Percentiles rank a stretch among this genome's conserved stretches.
phyloP scores from a whole-genome alignment of 768 basidiomycete genomes.

The Lactifluus hygrophoroides region DNA sequence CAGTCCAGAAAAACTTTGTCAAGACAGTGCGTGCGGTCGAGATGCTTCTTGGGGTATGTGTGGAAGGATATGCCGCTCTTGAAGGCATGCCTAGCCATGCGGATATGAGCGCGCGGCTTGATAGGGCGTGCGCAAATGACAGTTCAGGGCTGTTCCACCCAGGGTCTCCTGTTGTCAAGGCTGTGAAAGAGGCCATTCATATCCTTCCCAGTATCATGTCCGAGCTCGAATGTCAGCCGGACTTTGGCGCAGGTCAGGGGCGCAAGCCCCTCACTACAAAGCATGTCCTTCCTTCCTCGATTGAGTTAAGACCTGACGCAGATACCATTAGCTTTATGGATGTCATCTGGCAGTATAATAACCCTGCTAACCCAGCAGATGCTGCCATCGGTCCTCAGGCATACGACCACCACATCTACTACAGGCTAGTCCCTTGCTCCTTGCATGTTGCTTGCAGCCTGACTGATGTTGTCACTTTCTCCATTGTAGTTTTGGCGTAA shows the following conservation, averaged over 20 bases:
- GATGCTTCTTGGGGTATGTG: slow-evolving; percentile 6
- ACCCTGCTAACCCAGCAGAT: slow-evolving; percentile 62
- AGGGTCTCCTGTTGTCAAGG: not conserved
- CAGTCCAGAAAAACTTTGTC: slow-evolving; percentile 3
- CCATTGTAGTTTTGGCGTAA: slow-evolving; percentile 47
- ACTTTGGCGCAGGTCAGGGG: not conserved
- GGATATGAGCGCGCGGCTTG: not conserved
- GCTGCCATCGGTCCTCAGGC: slow-evolving; percentile 60
- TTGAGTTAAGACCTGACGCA: not conserved
- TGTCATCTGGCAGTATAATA: slow-evolving; percentile 63
- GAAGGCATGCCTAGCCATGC: not conserved
- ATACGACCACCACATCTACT: slow-evolving; percentile 79
- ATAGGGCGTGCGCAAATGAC: not conserved
- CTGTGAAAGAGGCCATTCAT: slow-evolving; percentile 1
- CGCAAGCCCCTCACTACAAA: slow-evolving; percentile 9
- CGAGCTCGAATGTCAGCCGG: not conserved
- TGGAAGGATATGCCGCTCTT: not conserved
- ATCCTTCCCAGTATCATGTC: not conserved
- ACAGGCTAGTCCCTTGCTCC: slow-evolving; percentile 39
- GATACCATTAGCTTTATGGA: slow-evolving; percentile 65
- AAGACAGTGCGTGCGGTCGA: slow-evolving; percentile 10
- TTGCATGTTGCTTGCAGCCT: not conserved
- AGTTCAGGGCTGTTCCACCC: slow-evolving; percentile 1
- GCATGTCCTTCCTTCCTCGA: not conserved
- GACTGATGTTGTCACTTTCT: not conserved